phyloP scores from a whole-genome alignment of 1,139 yeast genomes.

The Hemisphaericaspora xylanilytica region DNA sequence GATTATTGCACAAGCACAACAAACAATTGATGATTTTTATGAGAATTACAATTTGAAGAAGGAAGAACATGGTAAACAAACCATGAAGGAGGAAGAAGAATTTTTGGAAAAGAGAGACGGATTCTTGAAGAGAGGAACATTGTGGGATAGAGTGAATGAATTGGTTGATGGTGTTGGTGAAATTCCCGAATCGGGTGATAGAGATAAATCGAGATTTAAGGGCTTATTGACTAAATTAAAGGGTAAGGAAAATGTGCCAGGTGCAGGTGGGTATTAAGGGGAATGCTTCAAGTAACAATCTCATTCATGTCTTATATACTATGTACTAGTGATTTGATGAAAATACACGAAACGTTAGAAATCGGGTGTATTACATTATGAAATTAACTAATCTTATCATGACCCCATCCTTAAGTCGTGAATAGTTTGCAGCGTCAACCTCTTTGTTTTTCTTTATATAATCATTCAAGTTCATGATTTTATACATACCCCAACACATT shows the following conservation, averaged over 20 bases:
- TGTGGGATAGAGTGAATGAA: slow-evolving; percentile 82
- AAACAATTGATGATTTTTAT: slow-evolving; percentile 89
- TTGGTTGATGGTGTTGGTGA: slow-evolving; percentile 46
- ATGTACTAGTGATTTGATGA: neutral
- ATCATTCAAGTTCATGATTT: slow-evolving; percentile 41
- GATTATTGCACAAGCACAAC: slow-evolving; percentile 74
- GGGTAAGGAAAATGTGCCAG: slow-evolving; percentile 73
- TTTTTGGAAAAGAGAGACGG: slow-evolving; percentile 77
- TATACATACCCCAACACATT: slow-evolving; percentile 40
- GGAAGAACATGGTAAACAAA: slow-evolving; percentile 65
- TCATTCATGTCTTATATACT: neutral
- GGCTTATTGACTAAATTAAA: slow-evolving; percentile 62
- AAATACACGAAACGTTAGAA: neutral
- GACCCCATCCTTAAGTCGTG: slow-evolving; percentile 20
- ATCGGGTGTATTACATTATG: slow-evolving; percentile 14
- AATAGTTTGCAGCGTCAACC: slow-evolving; percentile 9
- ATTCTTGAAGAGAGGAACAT: slow-evolving; percentile 70
- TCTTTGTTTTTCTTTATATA: slow-evolving; percentile 19
- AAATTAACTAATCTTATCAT: slow-evolving; percentile 21
- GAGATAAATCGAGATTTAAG: slow-evolving; percentile 73
- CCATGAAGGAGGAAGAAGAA: slow-evolving; percentile 65
- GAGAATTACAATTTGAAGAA: slow-evolving; percentile 87
- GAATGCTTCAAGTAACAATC: neutral
- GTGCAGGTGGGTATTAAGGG: slow-evolving; percentile 46
- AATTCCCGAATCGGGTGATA: slow-evolving; percentile 39